A percentile compares a stretch with the other conserved stretches of the same genome.
These are phyloP conservation scores for Cadophora luteo-olivacea DNA, from an alignment of 2,329 filamentous ascomycete species.

Conservation along the genomic window DNA sequence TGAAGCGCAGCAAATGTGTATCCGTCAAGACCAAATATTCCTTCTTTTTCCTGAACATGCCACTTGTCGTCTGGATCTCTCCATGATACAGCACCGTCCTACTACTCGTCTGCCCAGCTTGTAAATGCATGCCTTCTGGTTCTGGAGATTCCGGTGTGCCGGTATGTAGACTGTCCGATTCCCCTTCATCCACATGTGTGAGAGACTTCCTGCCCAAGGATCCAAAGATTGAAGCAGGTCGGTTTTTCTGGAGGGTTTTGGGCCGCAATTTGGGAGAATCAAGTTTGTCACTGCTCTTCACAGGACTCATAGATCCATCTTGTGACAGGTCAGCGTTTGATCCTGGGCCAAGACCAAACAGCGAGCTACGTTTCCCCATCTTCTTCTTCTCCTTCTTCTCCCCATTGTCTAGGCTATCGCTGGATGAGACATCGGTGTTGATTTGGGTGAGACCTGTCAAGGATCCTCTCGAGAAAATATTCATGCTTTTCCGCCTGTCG, in stretches of 20 bases:
- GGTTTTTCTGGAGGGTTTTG: slow-evolving; percentile 41
- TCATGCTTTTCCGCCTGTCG: slow-evolving; percentile 42
- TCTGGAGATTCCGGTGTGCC: slow-evolving; percentile 38
- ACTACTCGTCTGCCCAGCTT: slow-evolving; percentile 26
- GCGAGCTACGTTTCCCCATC: slow-evolving; percentile 38
- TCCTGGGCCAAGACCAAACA: slow-evolving; percentile 39
- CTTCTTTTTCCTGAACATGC: slow-evolving; percentile 75
- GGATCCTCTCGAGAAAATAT: slow-evolving; percentile 38
- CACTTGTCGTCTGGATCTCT: slow-evolving; percentile 72
- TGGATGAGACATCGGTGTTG: slow-evolving; percentile 36
- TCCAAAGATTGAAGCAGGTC: slow-evolving; percentile 44
- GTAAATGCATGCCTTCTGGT: slow-evolving; percentile 29
- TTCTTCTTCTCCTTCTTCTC: slow-evolving; percentile 42
- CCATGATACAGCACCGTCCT: slow-evolving; percentile 67
- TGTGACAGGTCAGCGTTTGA: slow-evolving; percentile 31
- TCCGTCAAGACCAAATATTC: slow-evolving; percentile 77
- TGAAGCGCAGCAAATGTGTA: slow-evolving; percentile 71
- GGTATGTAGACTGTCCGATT: slow-evolving; percentile 33
- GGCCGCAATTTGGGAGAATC: slow-evolving; percentile 39
- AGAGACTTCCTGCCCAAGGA: slow-evolving; percentile 44
- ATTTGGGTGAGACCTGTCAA: slow-evolving; percentile 37
- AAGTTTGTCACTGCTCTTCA: slow-evolving; percentile 30
- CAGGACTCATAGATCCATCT: slow-evolving; percentile 36
- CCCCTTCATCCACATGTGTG: slow-evolving; percentile 38
- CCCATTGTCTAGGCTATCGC: slow-evolving; percentile 25